Base-by-base conservation (phyloP, 2,329 filamentous ascomycete genomes). In the Neobulgaria alba region DNA sequence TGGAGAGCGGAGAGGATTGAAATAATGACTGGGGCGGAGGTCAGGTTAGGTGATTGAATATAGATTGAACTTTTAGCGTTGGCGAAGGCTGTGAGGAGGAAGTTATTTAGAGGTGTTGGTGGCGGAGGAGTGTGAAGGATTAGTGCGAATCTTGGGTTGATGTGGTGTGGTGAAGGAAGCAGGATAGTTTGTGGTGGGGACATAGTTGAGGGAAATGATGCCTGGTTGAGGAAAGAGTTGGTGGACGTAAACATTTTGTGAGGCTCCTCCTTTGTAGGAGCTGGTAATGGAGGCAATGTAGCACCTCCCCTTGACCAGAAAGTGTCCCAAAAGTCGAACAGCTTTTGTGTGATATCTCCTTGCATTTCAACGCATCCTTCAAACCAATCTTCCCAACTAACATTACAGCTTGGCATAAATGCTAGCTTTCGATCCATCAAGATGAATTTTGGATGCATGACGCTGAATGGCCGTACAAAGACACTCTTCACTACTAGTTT, bases 391-490 rank as follows among this genome's bases (percentile, higher is more conserved):
- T 92, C 86, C 83, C 83, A 92, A 55, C 82, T 88, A 3, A 93
- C 76, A 52, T 93, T 93, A 61, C 84, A 89, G 52, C 82, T 87
- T 0, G 85, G 85, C 8, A 92, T 61, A 53, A 82, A 80, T 0
- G 82, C 82, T 2, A 64, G 68, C 21, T 66, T 60, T 1, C 80
- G 71, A 57, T 93, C 86, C 1, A 90, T 61, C 10, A 92, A 69
- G 29, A 90, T 69, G 51, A 85, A 90, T 55, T 93, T 93, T 0
- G 85, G 82, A 57, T 93, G 86, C 77, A 92, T 84, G n/a, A 93
- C 81, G 54, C 84, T 86, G 45, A 92, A 79, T 0, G 86, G 86
- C 2, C 79, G 67, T 47, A 90, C 77, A 61, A 93, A 93, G 5
- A 90, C 67, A 47, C 79, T 86, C 65, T 87, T 89, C 41, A 88